Evolutionary conservation across 148 eudicot species (phyloP), one percentile per base, ranked within the genome.

Genomic region (Amaranthus cruentus): DNA sequence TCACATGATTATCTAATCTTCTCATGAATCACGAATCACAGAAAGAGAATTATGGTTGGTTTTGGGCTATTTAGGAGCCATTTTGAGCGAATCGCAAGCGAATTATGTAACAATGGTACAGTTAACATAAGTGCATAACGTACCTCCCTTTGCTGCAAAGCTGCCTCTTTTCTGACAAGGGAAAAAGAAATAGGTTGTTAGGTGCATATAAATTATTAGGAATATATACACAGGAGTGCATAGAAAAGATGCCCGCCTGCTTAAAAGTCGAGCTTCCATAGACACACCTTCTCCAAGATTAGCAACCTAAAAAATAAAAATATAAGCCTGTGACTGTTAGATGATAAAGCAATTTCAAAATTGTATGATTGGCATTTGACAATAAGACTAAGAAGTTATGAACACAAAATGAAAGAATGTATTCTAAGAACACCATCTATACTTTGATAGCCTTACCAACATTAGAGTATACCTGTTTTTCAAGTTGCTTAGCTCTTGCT

Each of bases 141-240:
- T 53, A 89, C 97, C 98, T 91, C 98, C 82, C 97, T 80, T 86
- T 91, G 91, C 79, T 89, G 98, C 79, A 94, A 79, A 43, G 88
- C 89, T 73, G 93, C 95, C 80, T 89, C 90, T 85, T 88, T 94
- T 82, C 98, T 93, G 85, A 74, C 81, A 55, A 67, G 61, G 18
- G 73, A 55, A 66, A 73, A 69, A 75, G 38, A 11, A 48, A 55
- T 77, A 61, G 81, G 73, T 77, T 47, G 54, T 60, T 74, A 73
- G 52, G 38, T 18, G 78, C 58, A 75, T 38, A 72, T 69, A 59
- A 56, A 77, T 14, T 28, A 69, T 49, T 15, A 55, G 12, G 21
- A 68, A 57, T 7, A 78, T 57, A 60, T 62, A 69, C 21, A 78
- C 68, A n/a, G 52, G n/a, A 72, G 42, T 4, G 53, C 53, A 75